Percentiles rank a stretch among this genome's conserved stretches.
Conservation (phyloP, 805 yeast genomes). For the Wickerhamiella australiensis region DNA sequence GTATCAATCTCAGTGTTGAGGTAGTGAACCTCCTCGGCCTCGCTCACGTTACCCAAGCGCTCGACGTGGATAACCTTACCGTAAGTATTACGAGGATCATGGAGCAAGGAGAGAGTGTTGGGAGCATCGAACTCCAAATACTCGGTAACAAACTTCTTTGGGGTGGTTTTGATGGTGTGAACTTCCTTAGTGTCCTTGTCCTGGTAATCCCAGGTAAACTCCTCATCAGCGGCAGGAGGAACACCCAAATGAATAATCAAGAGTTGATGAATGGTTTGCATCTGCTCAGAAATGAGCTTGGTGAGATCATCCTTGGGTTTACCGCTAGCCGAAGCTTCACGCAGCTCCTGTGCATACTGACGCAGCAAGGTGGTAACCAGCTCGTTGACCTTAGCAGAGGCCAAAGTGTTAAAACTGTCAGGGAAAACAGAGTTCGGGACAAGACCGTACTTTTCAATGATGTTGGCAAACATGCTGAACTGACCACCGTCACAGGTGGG, state of each 20-base stretch:
- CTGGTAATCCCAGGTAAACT: constrained; percentile 60
- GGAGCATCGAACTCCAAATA: constrained; percentile 42
- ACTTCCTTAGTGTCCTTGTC: constrained; percentile 52
- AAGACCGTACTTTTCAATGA: constrained; percentile 68
- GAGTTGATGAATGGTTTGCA: constrained; percentile 51
- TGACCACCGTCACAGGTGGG: constrained; percentile 83
- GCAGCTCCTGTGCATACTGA: constrained; percentile 61
- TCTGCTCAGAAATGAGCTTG: constrained; percentile 31
- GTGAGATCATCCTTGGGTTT: constrained; percentile 33
- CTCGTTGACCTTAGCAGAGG: constrained; percentile 42
- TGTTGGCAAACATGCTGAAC: constrained; percentile 68
- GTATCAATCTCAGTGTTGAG: constrained; percentile 52
- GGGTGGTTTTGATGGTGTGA: constrained; percentile 43
- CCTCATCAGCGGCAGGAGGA: constrained; percentile 62
- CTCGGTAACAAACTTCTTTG: constrained; percentile 48
- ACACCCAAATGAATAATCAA: constrained; percentile 60
- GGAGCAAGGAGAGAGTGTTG: constrained; percentile 51
- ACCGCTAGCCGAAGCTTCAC: constrained; percentile 38
- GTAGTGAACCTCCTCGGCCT: constrained; percentile 59
- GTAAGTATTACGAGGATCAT: constrained; percentile 71
- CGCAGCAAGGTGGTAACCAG: constrained; percentile 58
- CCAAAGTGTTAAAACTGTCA: constrained; percentile 48
- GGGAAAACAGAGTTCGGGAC: constrained; percentile 67
- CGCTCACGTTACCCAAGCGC: constrained; percentile 59
- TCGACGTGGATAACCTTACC: constrained; percentile 56